phyloP scores from a whole-genome alignment of 257 asterid species.

The Linaria vulgaris region DNA sequence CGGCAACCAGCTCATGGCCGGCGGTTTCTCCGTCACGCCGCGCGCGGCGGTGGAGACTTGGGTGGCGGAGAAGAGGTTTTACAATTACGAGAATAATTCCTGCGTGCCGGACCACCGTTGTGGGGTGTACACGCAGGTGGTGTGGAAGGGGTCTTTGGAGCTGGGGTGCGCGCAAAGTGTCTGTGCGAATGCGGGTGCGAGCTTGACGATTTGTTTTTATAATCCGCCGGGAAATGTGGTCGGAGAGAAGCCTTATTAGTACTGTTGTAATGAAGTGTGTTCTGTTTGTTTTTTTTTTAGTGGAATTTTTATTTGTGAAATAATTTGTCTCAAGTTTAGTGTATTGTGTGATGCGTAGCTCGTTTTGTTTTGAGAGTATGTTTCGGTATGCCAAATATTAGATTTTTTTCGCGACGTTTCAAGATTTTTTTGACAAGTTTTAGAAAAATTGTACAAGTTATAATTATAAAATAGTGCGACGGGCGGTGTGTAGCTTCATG shows the following conservation, averaged over 20 bases:
- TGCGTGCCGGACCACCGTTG: slow-evolving; percentile 57
- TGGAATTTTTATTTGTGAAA: not conserved
- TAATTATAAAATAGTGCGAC: no score
- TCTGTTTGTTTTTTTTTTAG: not conserved
- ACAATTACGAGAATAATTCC: slow-evolving; percentile 55
- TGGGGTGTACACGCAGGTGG: slow-evolving; percentile 92
- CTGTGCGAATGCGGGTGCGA: slow-evolving; percentile 34
- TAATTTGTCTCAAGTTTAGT: no score
- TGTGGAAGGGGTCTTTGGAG: slow-evolving; percentile 70
- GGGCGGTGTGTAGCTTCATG: no score
- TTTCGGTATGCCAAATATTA: no score
- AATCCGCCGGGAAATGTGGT: slow-evolving; percentile 86
- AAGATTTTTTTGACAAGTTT: no score
- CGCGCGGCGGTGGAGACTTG: slow-evolving; percentile 64
- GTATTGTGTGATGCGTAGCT: no score
- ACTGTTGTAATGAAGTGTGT: no score
- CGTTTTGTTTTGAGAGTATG: no score
- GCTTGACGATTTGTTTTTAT: slow-evolving; percentile 71
- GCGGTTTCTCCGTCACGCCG: slow-evolving; percentile 51
- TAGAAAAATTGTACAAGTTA: no score
- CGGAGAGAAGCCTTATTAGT: slow-evolving; percentile 86
- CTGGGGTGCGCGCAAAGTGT: slow-evolving; percentile 75
- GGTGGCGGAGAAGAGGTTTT: slow-evolving; percentile 76
- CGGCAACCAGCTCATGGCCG: slow-evolving; percentile 74
- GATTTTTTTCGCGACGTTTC: no score